Percentiles rank a stretch among this genome's conserved stretches.
Conservation (phyloP, 768 basidiomycete genomes). For the Termitomyces sp. region DNA sequence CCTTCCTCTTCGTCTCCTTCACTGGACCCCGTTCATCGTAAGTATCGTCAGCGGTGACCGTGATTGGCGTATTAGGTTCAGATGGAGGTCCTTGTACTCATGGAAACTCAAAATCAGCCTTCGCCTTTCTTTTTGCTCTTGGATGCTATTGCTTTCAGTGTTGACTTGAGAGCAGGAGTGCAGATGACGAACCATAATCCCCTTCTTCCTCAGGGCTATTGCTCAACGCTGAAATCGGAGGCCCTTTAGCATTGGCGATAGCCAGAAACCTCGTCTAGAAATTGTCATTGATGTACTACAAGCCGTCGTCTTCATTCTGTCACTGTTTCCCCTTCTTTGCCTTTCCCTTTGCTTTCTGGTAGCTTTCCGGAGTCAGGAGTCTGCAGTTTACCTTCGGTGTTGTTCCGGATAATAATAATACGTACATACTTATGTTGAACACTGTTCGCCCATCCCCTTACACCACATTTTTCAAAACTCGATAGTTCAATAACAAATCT, state of each 20-base stretch:
- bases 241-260: slow-evolving; percentile 31
- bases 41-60: slow-evolving; percentile 65
- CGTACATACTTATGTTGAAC: too few relatives aligned
- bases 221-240: slow-evolving; percentile 48
- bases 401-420: too few relatives aligned
- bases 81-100: slow-evolving; percentile 23
- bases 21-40: slow-evolving; percentile 69
- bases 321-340: slow-evolving; percentile 46
- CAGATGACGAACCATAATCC: slow-evolving; percentile 58
- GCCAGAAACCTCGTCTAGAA: slow-evolving; percentile 18
- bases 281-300: slow-evolving; percentile 50
- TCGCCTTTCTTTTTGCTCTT: slow-evolving; percentile 49
- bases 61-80: slow-evolving; percentile 37
- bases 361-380: neutral
- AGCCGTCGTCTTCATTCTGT: slow-evolving; percentile 79
- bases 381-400: too few relatives aligned
- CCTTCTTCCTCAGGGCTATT: slow-evolving; percentile 47
- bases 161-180: slow-evolving; percentile 39
- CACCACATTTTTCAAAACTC: too few relatives aligned
- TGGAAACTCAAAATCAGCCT: slow-evolving; percentile 39
- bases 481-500: too few relatives aligned
- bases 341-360: slow-evolving; percentile 84
- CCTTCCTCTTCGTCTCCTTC: slow-evolving; percentile 60
- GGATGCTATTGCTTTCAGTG: slow-evolving; percentile 48
- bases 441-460: too few relatives aligned